phyloP scores from a whole-genome alignment of 495 filamentous ascomycete genomes.

The Elasticomyces elasticus region DNA sequence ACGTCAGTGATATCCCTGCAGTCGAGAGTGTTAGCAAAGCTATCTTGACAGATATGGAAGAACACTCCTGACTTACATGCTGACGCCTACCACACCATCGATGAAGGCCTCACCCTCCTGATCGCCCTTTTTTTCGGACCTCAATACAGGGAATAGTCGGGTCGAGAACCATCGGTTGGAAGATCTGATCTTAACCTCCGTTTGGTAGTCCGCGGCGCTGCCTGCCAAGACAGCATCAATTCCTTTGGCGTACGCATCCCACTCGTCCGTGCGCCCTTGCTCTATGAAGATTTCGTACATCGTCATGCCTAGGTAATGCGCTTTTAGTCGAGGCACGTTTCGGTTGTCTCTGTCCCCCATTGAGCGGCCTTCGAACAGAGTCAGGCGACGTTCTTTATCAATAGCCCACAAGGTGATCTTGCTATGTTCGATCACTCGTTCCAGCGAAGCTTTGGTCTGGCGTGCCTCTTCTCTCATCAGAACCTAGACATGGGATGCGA shows the following conservation, averaged over 20 bases:
- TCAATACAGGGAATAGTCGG: slow-evolving; percentile 49
- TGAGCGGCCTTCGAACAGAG: slow-evolving; percentile 52
- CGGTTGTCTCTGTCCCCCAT: slow-evolving; percentile 16
- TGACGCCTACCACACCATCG: slow-evolving; percentile 57
- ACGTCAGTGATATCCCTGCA: slow-evolving; percentile 61
- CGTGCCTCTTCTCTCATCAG: slow-evolving; percentile 49
- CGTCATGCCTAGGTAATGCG: slow-evolving; percentile 40
- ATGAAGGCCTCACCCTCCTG: slow-evolving; percentile 39
- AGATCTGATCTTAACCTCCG: slow-evolving; percentile 41
- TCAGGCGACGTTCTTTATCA: slow-evolving; percentile 45
- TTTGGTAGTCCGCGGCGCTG: slow-evolving; percentile 37
- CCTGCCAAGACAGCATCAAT: slow-evolving; percentile 51
- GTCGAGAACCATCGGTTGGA: slow-evolving; percentile 53
- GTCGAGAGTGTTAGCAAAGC: no score
- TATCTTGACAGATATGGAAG: no score
- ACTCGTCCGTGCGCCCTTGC: slow-evolving; percentile 31
- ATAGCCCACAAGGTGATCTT: slow-evolving; percentile 59
- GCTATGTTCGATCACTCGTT: slow-evolving; percentile 58
- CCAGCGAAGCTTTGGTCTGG: slow-evolving; percentile 50
- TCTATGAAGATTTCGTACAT: slow-evolving; percentile 49
- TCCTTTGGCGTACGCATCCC: slow-evolving; percentile 39
- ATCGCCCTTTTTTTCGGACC: slow-evolving; percentile 39
- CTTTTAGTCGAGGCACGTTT: not conserved
- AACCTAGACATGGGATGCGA: no score
- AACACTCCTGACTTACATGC: no score